Evolutionary conservation across 441 rosid species (phyloP), one percentile per base, ranked within the genome.

Genomic region (Adansonia rubrostipa): DNA sequence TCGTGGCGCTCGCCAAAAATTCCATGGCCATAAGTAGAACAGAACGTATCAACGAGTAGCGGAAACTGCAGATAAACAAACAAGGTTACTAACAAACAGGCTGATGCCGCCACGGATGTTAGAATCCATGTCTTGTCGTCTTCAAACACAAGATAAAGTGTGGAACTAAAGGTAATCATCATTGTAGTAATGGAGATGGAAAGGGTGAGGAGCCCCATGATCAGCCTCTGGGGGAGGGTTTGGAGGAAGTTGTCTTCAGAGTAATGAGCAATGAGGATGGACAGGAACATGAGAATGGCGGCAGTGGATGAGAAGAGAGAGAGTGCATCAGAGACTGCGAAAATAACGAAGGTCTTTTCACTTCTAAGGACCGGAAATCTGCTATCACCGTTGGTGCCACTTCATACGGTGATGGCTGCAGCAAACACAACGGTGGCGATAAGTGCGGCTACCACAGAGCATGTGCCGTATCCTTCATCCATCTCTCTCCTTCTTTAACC

Each of bases 381-480:
- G 15, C 1, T 28, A 42, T 57, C 70, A 20, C 83, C 84, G 70
- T 86, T n/a, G 9, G 74, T 80, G 53, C 86, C 87, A 0, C 90
- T 82, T 6, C 85, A 87, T 3, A 86, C 84, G 0, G 82, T 86
- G 64, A 84, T 81, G 47, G 84, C 84, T 3, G 87, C 89, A 9
- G 80, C 85, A 71, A 81, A 86, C 6, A 74, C 80, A 1, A 86
- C 84, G 0, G 89, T 84, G 10, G 84, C 86, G 6, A 86, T 86
- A 42, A 83, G 86, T 24, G 78, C 82, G 0, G 87, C 82, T 10
- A 77, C 88, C 47, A 86, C 75, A 60, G 82, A 77, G 77, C 84
- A 83, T 3, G 86, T 0, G 87, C 79, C 0, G 87, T 82, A 47
- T 82, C 82, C 66, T 84, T 84, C 87, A 86, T 86, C 89, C 84